Conservation (phyloP, 352 stramenopile species). For the Pythium phragmitis region DNA sequence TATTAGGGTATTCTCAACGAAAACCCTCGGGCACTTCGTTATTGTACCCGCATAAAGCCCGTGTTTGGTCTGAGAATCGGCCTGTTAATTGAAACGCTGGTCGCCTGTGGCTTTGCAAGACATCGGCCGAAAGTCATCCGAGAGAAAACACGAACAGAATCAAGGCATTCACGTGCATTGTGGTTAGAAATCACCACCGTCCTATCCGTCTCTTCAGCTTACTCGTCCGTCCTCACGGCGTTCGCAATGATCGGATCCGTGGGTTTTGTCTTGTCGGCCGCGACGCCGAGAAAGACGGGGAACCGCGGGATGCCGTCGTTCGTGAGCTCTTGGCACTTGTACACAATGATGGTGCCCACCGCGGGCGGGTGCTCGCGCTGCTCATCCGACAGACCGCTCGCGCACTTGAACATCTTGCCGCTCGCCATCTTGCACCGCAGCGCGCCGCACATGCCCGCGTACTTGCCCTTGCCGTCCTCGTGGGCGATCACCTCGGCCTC, state of each 20-base stretch:
- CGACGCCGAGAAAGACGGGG: slow-evolving; percentile 62
- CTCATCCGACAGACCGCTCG: slow-evolving; percentile 61
- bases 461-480: slow-evolving; percentile 71
- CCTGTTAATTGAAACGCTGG: too few species aligned
- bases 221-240: slow-evolving; percentile 21
- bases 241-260: slow-evolving; percentile 56
- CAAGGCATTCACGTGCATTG: too few species aligned
- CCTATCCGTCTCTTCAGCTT: not conserved
- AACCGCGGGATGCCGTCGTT: slow-evolving; percentile 68
- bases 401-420: slow-evolving; percentile 73
- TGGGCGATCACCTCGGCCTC: slow-evolving; percentile 64
- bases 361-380: slow-evolving; percentile 45
- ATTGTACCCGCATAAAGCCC: too few species aligned
- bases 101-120: too few species aligned
- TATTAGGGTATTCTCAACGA: too few species aligned
- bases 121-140: too few species aligned
- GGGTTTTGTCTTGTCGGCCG: slow-evolving; percentile 49
- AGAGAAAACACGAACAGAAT: too few species aligned
- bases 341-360: slow-evolving; percentile 69
- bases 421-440: slow-evolving; percentile 59
- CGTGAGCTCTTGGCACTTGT: slow-evolving; percentile 81
- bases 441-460: slow-evolving; percentile 53
- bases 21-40: too few species aligned
- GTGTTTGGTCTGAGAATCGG: too few species aligned
- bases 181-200: too few species aligned